Evolutionary conservation across 257 asterid genomes (phyloP), one percentile per base, ranked within the genome.

Genomic region (Cynanchum wilfordii): DNA sequence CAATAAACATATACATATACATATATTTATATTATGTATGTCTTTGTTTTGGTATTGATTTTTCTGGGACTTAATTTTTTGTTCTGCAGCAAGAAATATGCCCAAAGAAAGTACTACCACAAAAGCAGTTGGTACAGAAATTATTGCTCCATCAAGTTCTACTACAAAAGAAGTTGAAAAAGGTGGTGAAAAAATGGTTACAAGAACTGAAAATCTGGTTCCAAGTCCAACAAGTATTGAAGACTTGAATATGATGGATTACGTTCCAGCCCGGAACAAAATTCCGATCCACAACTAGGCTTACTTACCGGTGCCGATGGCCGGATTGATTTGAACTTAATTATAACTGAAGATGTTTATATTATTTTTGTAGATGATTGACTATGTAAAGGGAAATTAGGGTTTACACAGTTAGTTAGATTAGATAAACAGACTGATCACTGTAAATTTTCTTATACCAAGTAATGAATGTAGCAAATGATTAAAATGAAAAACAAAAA

Each of bases 211-310:
- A 49, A 38, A 49, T 68, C 8, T 68, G 7, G 24, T 11, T 68
- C 8, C 50, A 7, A 16, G 7, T 50, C 33, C 57, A 44, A 50
- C 4, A 2, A 47, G 44, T 50, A 19, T 11, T 24, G 59, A 68
- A 29, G 57, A 68, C 45, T 44, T 27, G 40, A 52, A 68, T 13
- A 50, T 50, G 73, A 68, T 68, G 60, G 73, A 68, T 13, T 68
- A 68, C 16, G 51, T 44, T 68, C 40, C 73, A 27, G 73, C 73
- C 8, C 29, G 57, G 4, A 68, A 45, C 44, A 68, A 68, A 68
- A 68, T 38, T 68, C 73, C 73, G 4, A 68, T 68, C 13, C 73
- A 68, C 29, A 68, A 68, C 25, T 68, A 68, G 59, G 24, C 47
- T 7, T 42, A 42, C 1, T 2, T 8, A 8, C 11, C 11, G 2